A percentile compares a stretch with the other conserved stretches of the same genome.
These are phyloP conservation scores for Termitomyces sp. DNA, from an alignment of 768 basidiomycete genomes.

Conservation along the genomic window DNA sequence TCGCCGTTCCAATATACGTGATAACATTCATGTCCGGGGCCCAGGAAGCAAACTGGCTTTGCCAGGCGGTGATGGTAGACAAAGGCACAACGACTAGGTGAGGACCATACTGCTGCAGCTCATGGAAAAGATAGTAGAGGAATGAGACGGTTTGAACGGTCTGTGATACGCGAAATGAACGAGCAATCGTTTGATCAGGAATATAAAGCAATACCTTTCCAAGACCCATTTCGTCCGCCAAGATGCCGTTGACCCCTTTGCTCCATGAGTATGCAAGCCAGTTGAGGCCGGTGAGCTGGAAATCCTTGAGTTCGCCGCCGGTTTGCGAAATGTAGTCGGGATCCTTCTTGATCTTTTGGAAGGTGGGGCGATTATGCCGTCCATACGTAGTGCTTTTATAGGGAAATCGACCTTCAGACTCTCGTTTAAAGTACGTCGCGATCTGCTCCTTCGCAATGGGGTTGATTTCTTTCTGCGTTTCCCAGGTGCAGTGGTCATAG, in stretches of 20 bases:
- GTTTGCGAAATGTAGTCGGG: constrained; percentile 79
- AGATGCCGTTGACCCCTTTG: constrained; percentile 91
- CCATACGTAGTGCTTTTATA: constrained; percentile 75
- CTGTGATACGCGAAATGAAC: constrained; percentile 31
- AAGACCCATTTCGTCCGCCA: constrained; percentile 99
- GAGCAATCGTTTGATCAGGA: neutral
- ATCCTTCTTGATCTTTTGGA: constrained; percentile 81
- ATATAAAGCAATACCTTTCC: constrained; percentile 65
- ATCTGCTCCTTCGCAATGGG: constrained; percentile 76
- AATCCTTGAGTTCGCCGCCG: constrained; percentile 91
- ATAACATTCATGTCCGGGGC: constrained; percentile 96
- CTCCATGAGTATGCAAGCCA: constrained; percentile 99
- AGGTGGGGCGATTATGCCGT: constrained; percentile 66
- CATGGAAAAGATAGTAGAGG: constrained; percentile 92
- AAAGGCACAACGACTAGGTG: constrained; percentile 97
- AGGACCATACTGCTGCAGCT: constrained; percentile 90
- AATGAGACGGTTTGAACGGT: constrained; percentile 96
- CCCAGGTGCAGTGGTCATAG: constrained; percentile 97
- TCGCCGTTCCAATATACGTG: constrained; percentile 89
- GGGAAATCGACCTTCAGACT: constrained; percentile 78
- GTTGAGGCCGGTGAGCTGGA: constrained; percentile 96
- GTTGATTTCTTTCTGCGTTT: constrained; percentile 75
- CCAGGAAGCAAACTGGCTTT: constrained; percentile 91
- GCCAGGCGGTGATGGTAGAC: constrained; percentile 98
- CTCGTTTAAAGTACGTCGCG: constrained; percentile 72